Percentiles rank a stretch among this genome's conserved stretches.
phyloP scores from a whole-genome alignment of 441 rosid genomes.

The Codiaeum variegatum region DNA sequence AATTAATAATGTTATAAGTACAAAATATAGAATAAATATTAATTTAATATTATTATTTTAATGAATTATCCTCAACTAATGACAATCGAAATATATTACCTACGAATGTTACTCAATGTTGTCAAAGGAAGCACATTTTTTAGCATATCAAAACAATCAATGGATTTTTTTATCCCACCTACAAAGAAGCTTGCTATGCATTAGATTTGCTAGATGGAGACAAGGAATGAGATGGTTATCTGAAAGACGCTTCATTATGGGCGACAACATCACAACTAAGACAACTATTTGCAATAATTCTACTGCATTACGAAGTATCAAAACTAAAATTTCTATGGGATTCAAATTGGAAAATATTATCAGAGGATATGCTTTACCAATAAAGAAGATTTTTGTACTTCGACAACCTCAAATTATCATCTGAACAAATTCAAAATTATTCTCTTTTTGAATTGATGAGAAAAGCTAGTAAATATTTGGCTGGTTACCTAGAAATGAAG shows the following conservation, averaged over 20 bases:
- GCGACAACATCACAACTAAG: neutral
- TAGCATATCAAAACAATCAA: neutral
- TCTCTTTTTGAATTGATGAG: no score
- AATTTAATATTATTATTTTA: no score
- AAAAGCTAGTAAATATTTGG: no score
- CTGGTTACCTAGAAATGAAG: no score
- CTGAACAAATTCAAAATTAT: no score
- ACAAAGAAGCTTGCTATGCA: neutral
- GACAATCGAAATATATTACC: neutral
- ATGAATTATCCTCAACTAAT: neutral
- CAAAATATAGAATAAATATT: no score
- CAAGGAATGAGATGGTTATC: neutral
- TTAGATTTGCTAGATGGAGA: neutral
- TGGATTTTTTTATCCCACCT: neutral
- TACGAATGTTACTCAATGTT: neutral
- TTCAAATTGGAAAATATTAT: neutral
- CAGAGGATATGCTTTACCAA: neutral
- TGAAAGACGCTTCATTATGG: neutral
- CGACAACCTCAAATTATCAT: no score
- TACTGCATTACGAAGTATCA: neutral
- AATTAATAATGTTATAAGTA: no score
- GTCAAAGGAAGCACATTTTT: neutral
- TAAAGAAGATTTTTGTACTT: neutral
- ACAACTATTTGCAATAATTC: neutral
- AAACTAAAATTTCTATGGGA: neutral